These are phyloP conservation scores for Aspergillus viridinutans DNA, from an alignment of 2,329 filamentous ascomycete species.

Conservation along the genomic window DNA sequence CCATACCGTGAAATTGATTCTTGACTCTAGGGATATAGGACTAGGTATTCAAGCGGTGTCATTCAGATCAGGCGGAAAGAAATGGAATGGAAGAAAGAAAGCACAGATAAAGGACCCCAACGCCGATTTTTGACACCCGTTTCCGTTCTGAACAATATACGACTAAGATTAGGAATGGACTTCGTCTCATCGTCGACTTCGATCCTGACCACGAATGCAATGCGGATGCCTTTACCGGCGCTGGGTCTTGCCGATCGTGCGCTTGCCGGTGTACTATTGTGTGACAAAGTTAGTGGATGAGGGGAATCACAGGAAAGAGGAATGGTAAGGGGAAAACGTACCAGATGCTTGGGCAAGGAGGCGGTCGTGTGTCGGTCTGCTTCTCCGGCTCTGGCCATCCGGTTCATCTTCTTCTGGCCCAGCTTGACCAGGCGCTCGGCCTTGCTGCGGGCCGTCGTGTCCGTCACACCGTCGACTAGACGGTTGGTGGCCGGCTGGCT, in stretches of 20 bases:
- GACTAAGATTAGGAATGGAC: constrained; percentile 27
- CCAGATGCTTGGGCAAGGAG: constrained; percentile 82
- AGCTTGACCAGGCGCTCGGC: constrained; percentile 84
- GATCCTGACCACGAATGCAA: constrained; percentile 3
- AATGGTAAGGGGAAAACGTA: constrained; percentile 47
- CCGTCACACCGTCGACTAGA: constrained; percentile 54
- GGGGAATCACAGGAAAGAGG: neutral
- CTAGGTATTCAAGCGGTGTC: neutral
- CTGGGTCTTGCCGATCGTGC: constrained; percentile 82
- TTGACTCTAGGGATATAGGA: neutral
- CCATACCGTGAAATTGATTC: neutral
- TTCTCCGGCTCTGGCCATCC: constrained; percentile 84
- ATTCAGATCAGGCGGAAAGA: neutral
- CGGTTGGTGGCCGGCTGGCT: constrained; percentile 49
- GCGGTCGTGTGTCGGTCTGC: constrained; percentile 85
- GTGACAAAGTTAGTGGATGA: constrained; percentile 24
- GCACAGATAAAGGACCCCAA: constrained; percentile 12
- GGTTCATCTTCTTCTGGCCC: constrained; percentile 97
- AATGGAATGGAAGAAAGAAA: neutral
- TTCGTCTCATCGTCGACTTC: constrained; percentile 22
- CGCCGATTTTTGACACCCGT: constrained; percentile 28
- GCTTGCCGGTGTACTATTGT: constrained; percentile 75
- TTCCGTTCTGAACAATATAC: constrained; percentile 22
- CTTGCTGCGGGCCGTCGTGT: constrained; percentile 65
- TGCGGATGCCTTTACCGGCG: constrained; percentile 31